A percentile compares a stretch with the other conserved stretches of the same genome.
Evolutionary conservation across 2,329 filamentous ascomycete genomes (phyloP).

Genomic region (Colletotrichum sp.): DNA sequence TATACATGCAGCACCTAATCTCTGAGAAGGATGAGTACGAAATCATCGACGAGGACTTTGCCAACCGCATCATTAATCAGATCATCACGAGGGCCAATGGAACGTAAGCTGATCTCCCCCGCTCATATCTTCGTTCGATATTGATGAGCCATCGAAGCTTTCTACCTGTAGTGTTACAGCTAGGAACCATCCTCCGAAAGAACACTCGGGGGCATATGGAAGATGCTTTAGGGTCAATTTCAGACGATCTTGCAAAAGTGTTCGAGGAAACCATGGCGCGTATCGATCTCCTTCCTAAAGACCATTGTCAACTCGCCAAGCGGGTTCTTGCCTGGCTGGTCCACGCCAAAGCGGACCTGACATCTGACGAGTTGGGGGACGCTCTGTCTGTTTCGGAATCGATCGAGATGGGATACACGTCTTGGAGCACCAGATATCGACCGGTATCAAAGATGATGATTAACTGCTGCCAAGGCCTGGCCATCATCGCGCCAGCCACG

Average conservation of each 20-base stretch:
- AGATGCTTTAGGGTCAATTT: not conserved
- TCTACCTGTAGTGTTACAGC: not conserved
- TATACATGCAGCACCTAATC: not conserved
- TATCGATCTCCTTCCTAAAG: not conserved
- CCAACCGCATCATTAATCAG: not conserved
- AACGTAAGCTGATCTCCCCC: not conserved
- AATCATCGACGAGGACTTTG: not conserved
- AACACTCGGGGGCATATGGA: not conserved
- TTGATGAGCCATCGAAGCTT: not conserved
- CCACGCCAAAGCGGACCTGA: not conserved
- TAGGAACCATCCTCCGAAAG: not conserved
- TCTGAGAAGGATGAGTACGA: not conserved
- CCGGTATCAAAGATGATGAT: too few relatives aligned
- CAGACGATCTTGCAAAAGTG: not conserved
- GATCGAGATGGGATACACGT: too few relatives aligned
- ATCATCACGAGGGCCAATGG: not conserved
- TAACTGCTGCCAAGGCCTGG: too few relatives aligned
- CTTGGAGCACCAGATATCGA: too few relatives aligned
- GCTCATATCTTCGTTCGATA: not conserved
- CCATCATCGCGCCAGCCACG: too few relatives aligned
- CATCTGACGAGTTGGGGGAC: too few relatives aligned
- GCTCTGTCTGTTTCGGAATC: too few relatives aligned
- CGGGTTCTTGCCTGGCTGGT: not conserved
- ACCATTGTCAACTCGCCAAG: not conserved
- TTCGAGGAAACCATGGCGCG: not conserved